Evolutionary conservation across 305 asterid genomes (phyloP), one percentile per base, ranked within the genome.

Genomic region (Solanum hybrid): DNA sequence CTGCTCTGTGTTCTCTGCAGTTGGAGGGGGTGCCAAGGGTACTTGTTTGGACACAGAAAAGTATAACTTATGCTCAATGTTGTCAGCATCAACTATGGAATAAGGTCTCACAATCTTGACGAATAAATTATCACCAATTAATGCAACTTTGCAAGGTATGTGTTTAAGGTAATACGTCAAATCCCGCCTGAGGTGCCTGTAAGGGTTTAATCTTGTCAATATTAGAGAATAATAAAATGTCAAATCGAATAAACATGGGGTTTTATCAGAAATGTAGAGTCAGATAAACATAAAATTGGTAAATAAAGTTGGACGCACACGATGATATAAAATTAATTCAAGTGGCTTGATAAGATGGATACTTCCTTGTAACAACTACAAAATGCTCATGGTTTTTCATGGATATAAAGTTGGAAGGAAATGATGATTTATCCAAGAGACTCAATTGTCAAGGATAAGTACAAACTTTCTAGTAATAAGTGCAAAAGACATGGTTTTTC

Each of bases 111-210:
- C 64, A 78, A 94, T 87, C 76, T 91, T 88, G 88, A 93, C 77
- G 7, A 92, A 87, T 84, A 93, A 92, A 90, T 93, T 91, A 86
- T 95, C 96, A 75, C 73, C 95, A 73, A 94, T 86, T 45, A 93
- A 37, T 27, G 97, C 98, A 76, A 92, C 92, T 93, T 95, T 95
- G 94, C 97, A 92, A 34, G 95, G 91, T 76, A 95, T 91, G 91
- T 95, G 93, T 91, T 93, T 94, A 85, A 94, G 94, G 94, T 93
- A 95, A 92, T 89, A 93, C 91, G 92, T 91, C 86, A 88, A 78
- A 90, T 95, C 98, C 93, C 91, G 93, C 87, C 96, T 89, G 71
- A 95, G 93, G 92, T 91, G 94, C 96, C 98, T 95, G 96, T 88
- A 86, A 56, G 69, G 38, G 10, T 42, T 27, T 37, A 19, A 60